Base-by-base conservation (phyloP, 2,329 filamentous ascomycete species). In the Penicillium occitanis region DNA sequence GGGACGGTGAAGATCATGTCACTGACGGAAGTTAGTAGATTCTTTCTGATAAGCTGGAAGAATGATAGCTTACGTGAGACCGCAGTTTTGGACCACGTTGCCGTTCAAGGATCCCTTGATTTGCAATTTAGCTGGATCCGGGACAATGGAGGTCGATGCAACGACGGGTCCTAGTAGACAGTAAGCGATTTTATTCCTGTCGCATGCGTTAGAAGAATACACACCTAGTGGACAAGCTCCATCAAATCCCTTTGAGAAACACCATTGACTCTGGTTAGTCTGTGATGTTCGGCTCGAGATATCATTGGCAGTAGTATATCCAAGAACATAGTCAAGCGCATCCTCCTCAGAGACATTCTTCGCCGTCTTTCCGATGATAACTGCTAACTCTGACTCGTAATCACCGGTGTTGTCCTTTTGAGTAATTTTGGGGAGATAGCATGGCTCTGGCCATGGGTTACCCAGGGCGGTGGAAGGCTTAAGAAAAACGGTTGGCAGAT, bases 291-390 rank as follows among this genome's bases (percentile, higher is more conserved):
- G 83, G 67, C 84, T 85, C 1, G 86, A 88, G 6, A 90, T 83
- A 71, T 90, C 87, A 76, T 90, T 90, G 71, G 83, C 82, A 25
- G 83, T 82, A 0, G 86, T 87, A 73, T 90, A 90, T 33, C 88
- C 87, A 1, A 90, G 82, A 4, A 90, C 81, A 70, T 89, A 87
- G 68, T 84, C 81, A 61, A 86, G 72, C 5, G 86, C 86, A 33
- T 88, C 82, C 0, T 78, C 80, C 69, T 87, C 85, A 55, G 80
- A 77, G 10, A 88, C 85, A 69, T 88, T 86, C 70, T 83, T 84
- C 46, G 79, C 79, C 40, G 79, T 81, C 74, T 75, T 80, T 37
- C 84, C 84, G 51, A 88, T 82, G 13, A 88, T 79, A 35, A 87
- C 81, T 13, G 82, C 85, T 61, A 88, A 79, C 75, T 88, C 86